phyloP scores from a whole-genome alignment of 495 filamentous ascomycete genomes.

The Aspergillus sclerotiicarbonarius region DNA sequence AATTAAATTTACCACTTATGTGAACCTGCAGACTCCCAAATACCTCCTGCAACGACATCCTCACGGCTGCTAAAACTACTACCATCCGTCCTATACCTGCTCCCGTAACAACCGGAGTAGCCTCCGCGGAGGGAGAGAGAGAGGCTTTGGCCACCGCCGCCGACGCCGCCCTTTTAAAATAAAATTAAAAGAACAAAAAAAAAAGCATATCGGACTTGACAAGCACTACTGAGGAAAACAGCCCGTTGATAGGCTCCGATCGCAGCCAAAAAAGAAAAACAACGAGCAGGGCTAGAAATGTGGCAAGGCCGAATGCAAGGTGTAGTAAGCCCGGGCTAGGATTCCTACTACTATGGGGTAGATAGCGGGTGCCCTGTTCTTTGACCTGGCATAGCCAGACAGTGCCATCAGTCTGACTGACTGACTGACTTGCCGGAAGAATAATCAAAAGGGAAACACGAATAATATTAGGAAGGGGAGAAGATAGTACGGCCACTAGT shows the following conservation, averaged over 20 bases:
- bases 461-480: conserved; percentile 24
- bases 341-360: conserved; percentile 12
- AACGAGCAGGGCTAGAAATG: neutral
- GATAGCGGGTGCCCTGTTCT: conserved; percentile 1
- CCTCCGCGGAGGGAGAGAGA: neutral
- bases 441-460: conserved; percentile 14
- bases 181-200: too few relatives aligned
- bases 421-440: conserved; percentile 11
- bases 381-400: neutral
- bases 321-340: neutral
- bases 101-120: neutral
- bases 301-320: conserved; percentile 2
- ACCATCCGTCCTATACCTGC: conserved; percentile 1
- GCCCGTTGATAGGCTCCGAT: neutral
- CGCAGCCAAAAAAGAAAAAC: neutral
- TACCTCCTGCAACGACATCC: neutral
- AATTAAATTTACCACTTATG: conserved; percentile 17
- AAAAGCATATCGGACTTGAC: neutral
- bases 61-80: neutral
- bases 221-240: neutral
- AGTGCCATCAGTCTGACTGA: neutral
- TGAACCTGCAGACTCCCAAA: conserved; percentile 13
- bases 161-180: neutral
- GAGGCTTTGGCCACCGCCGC: neutral
- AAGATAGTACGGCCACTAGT: conserved; percentile 26